phyloP scores from a whole-genome alignment of 1,139 yeast genomes.

The Lodderomyces theae region DNA sequence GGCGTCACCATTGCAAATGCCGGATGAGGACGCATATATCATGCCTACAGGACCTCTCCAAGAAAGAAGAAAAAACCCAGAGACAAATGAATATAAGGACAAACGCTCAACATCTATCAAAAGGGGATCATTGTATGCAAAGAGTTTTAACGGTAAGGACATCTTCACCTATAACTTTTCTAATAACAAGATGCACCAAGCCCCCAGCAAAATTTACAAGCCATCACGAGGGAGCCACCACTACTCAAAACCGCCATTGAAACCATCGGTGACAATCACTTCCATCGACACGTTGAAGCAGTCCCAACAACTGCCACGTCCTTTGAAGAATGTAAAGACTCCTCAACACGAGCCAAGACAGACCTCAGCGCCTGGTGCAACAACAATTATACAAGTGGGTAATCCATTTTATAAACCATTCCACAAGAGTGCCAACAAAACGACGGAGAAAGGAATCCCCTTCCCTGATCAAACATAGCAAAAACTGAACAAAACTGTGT shows the following conservation, averaged over 20 bases:
- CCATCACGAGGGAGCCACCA: conserved; percentile 10
- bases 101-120: conserved; percentile 7
- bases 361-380: background rate
- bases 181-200: conserved; percentile 8
- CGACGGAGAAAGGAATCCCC: background rate
- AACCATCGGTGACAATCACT: conserved; percentile 27
- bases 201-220: conserved; percentile 9
- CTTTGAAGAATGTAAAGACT: background rate
- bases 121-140: conserved; percentile 4
- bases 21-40: background rate
- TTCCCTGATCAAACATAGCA: too few species aligned
- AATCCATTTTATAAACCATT: conserved; percentile 17
- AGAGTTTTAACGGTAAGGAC: conserved; percentile 7
- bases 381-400: conserved; percentile 9
- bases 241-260: conserved; percentile 16
- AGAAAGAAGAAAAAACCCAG: background rate
- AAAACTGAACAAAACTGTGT: too few species aligned
- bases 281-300: conserved; percentile 18
- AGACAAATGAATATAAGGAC: background rate
- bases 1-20: conserved; percentile 5
- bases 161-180: conserved; percentile 13
- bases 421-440: background rate
- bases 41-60: background rate
- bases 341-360: background rate
- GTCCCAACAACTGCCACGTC: conserved; percentile 8